Evolutionary conservation across 768 basidiomycete genomes (phyloP).

Genomic region (Polyporus arcularius): DNA sequence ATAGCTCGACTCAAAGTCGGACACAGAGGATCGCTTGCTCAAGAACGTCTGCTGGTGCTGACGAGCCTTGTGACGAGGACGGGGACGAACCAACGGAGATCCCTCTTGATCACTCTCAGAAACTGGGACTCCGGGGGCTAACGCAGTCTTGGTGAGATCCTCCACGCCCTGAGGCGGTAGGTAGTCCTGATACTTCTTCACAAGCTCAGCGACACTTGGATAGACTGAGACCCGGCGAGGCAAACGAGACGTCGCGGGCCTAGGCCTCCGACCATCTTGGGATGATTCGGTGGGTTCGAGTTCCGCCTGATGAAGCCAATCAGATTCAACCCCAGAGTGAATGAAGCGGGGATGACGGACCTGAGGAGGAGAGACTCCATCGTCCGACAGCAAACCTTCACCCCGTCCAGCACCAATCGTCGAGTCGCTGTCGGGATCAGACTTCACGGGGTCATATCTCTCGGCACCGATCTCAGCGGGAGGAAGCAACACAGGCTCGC

Average conservation of each 20-base stretch:
- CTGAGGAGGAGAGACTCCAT: conserved; percentile 6
- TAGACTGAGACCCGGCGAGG: conserved; percentile 60
- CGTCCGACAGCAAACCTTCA: conserved; percentile 12
- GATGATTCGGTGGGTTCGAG: not conserved
- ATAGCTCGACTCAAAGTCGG: conserved; percentile 91
- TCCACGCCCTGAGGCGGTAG: conserved; percentile 72
- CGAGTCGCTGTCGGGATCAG: conserved; percentile 80
- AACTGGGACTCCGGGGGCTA: conserved; percentile 56
- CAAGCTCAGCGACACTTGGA: conserved; percentile 80
- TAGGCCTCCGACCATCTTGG: conserved; percentile 28
- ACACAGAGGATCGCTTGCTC: conserved; percentile 59
- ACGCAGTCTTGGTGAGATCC: conserved; percentile 69
- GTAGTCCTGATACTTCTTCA: conserved; percentile 79
- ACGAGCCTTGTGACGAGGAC: conserved; percentile 49
- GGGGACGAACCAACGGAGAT: conserved; percentile 34
- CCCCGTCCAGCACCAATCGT: conserved; percentile 66
- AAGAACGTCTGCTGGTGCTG: conserved; percentile 55
- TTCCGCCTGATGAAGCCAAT: not conserved
- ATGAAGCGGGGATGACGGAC: conserved; percentile 17
- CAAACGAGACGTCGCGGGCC: conserved; percentile 50
- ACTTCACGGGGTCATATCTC: conserved; percentile 34
- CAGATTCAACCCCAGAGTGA: not conserved
- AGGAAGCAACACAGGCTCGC: conserved; percentile 1
- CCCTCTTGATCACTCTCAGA: conserved; percentile 87
- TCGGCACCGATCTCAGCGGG: conserved; percentile 11